Base-by-base conservation (phyloP, 148 eudicot species). In the Diospyros kaki region DNA sequence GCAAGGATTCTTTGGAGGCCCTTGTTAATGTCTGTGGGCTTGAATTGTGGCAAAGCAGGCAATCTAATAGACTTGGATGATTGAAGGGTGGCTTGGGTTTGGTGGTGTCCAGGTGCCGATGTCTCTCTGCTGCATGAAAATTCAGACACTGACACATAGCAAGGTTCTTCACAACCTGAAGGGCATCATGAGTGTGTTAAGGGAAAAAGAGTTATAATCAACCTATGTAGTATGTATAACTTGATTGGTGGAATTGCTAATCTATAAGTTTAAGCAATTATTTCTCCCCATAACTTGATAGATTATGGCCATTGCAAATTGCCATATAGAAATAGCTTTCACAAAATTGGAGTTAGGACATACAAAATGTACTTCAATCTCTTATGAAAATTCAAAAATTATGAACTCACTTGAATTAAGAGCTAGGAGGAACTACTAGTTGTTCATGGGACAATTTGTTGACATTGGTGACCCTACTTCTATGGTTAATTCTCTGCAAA, bases 401-500 rank as follows among this genome's bases (percentile, higher is more conserved):
- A 4, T 14, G 46, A 9, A 65, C 15, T 45, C 13, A 43, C 2
- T 11, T 13, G 50, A 38, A 13, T 11, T 66, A 28, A 48, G 55
- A 50, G 56, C 71, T 48, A 2, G 6, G 56, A 9, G 42, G 28
- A 15, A 50, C 17, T 28, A 28, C 39, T 50, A 9, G 14, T 9
- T 13, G 71, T 46, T 43, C 1, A 45, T n/a, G 54, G 13, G 56
- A 66, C 10, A 12, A 2, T n/a, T 39, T 28, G 42, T 66, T 45
- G 78, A 44, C 56, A 12, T 51, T 66, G 58, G 59, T 64, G 73
- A 17, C 58, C 64, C 3, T 68, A 54, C 51, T 10, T 17, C 43
- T 54, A 4, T 77, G 67, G 14, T 58, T 66, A 65, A 59, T 17
- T 59, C 38, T 72, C n/a, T 61, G 48, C 17, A 15, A 55, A 58